Conservation (phyloP, 768 basidiomycete genomes). For the Tulasnella sp. region DNA sequence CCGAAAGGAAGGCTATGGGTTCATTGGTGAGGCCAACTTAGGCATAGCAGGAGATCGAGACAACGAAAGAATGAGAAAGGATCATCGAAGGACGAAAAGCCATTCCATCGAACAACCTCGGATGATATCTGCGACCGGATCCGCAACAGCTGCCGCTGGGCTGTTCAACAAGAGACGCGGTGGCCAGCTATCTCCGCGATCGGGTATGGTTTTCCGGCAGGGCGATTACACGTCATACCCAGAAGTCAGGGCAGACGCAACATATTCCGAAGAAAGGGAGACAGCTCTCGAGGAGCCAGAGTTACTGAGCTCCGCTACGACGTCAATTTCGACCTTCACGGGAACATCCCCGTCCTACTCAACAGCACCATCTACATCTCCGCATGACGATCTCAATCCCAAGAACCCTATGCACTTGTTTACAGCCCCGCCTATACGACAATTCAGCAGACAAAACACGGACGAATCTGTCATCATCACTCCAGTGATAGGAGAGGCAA, state of each 20-base stretch:
- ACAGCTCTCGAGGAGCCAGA: too few species aligned
- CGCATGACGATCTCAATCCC: not conserved
- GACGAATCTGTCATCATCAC: not conserved
- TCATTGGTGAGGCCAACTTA: not conserved
- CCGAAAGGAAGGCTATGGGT: not conserved
- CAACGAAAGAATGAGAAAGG: not conserved
- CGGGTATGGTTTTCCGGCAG: too few species aligned
- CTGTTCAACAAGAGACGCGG: too few species aligned
- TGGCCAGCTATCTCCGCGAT: too few species aligned
- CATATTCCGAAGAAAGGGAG: too few species aligned
- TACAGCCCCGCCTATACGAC: not conserved
- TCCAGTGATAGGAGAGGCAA: constrained; percentile 5
- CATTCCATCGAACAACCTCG: not conserved
- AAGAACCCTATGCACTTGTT: not conserved
- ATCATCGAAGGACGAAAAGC: constrained; percentile 4
- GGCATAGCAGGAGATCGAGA: not conserved
- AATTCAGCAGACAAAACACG: not conserved
- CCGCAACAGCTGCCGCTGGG: too few species aligned
- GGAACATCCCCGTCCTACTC: not conserved
- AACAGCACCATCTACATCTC: constrained; percentile 2
- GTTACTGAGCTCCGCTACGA: not conserved
- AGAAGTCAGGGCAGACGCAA: too few species aligned
- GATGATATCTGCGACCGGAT: too few species aligned
- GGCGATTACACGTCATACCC: too few species aligned
- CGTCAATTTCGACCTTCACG: not conserved